Base-by-base conservation (phyloP, 495 filamentous ascomycete genomes). In the Apiosordaria backusii region DNA sequence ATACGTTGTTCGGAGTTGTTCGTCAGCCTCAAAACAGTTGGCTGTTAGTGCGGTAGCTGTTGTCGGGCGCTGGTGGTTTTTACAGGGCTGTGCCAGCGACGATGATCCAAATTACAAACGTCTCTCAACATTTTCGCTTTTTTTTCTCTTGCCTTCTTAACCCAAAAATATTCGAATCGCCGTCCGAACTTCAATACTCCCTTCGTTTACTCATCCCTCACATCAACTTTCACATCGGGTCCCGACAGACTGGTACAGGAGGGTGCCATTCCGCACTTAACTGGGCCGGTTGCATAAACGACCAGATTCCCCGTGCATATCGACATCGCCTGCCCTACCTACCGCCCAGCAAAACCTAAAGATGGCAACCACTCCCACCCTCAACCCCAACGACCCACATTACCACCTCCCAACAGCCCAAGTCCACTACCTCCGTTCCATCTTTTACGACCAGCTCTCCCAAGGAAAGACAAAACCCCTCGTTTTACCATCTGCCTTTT, bases 401-500 rank as follows among this genome's bases (percentile, higher is more conserved):
- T 45, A 45, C 35, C 35, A 45, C 35, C 35, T 45, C 35, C 21
- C 54, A 15, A 24, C 53, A 9, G 53, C 53, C n/a, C 53, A 55
- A 1, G 1, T 13, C 23, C 2, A 3, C 23, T 5, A 25, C 16
- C 57, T 25, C 21, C 66, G 62, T 6, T 13, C 35, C 24, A 4
- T 27, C 2, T 78, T 74, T 63, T 40, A 63, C 1, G 22, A 53
- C 3, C 61, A 61, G 1, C 40, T 75, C 21, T 50, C 66, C 7
- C 22, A 62, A 16, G 85, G 81, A 61, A 62, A 74, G 54, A 78
- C 79, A 23, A 68, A 75, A 52, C 86, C 87, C 6, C 82, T 90
- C 60, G 67, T 89, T 1, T 67, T 87, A 27, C 87, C 87, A 7
- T 85, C 78, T 66, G 77, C 79, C n/a, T 68, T 83, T 1, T 62